Evolutionary conservation across 2,329 filamentous ascomycete genomes (phyloP), one percentile per base, ranked within the genome.

Genomic region (Colletotrichum gloeosporioides): DNA sequence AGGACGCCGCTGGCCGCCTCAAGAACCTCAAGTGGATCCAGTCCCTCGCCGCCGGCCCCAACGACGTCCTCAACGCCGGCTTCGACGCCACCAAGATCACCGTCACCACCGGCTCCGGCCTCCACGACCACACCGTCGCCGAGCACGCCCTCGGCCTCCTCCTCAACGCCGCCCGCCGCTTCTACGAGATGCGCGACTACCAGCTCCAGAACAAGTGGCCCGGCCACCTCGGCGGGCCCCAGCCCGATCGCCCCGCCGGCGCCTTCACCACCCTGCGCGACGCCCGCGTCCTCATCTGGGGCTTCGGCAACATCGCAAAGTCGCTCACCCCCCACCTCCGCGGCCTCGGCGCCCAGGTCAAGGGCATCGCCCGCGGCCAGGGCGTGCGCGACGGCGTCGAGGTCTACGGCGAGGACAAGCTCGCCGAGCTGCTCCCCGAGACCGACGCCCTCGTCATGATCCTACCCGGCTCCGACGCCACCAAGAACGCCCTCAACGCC

Each of bases 381-480:
- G 92, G 92, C 10, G 90, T 93, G 16, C 86, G 92, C 63, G 83
- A 90, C 73, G 92, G 92, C 18, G 85, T 90, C 59, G 86, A 93
- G 85, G 88, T 93, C 71, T 89, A 87, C 82, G 82, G 79, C 68
- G 91, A 93, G 82, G 89, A 91, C 71, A 85, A 83, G 61, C 85
- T 93, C 59, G 77, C 87, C 6, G 84, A 89, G 77, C 82, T 93
- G 36, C 86, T 93, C 44, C 85, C 88, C 36, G 80, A 88, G 81
- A 92, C 91, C 0, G 92, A 93, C 79, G 92, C 91, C 0, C 86
- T 93, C n/a, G 91, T 93, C 79, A 93, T 93, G 92, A 93, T 93
- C 77, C 85, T 93, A 9, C 91, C 91, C 0, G 91, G 91, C 0
- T 88, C 88, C 44, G 89, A 89, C 10, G 85, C 87, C n/a, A 93